These are phyloP conservation scores for Rutstroemia sp. DNA, from an alignment of 2,329 filamentous ascomycete genomes.

Conservation along the genomic window DNA sequence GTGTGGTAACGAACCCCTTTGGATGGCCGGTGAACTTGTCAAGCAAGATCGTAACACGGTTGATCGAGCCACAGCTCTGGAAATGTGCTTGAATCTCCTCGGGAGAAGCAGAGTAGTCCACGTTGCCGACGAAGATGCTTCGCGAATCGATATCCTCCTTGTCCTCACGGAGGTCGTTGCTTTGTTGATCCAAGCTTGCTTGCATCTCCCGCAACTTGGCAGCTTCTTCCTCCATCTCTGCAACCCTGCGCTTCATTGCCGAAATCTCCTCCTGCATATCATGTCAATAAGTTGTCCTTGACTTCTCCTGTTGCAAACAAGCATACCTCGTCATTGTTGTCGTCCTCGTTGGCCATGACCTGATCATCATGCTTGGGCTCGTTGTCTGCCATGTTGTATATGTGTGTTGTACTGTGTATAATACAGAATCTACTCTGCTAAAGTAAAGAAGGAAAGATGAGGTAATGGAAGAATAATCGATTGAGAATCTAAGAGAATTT, in stretches of 20 bases:
- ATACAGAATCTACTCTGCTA: not conserved
- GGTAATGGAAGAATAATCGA: not conserved
- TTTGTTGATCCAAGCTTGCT: conserved; percentile 75
- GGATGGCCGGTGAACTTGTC: conserved; percentile 99
- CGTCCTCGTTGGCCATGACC: conserved; percentile 24
- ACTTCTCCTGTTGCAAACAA: not conserved
- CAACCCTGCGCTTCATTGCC: conserved; percentile 79
- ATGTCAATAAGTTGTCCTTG: conserved; percentile 1
- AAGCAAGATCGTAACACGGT: conserved; percentile 91
- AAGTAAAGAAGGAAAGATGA: not conserved
- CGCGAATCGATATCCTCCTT: conserved; percentile 93
- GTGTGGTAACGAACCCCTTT: conserved; percentile 70
- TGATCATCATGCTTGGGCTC: conserved; percentile 24
- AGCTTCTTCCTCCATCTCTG: conserved; percentile 86
- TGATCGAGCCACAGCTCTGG: conserved; percentile 94
- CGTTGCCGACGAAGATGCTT: conserved; percentile 97
- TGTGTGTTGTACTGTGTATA: not conserved
- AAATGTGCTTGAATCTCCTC: conserved; percentile 99
- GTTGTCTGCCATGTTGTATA: conserved; percentile 22
- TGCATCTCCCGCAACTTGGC: conserved; percentile 85
- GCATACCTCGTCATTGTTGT: conserved; percentile 29
- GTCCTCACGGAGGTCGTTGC: conserved; percentile 76
- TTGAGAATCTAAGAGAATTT: not conserved
- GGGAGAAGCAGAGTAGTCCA: conserved; percentile 93
- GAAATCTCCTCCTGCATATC: conserved; percentile 63